phyloP scores from a whole-genome alignment of 805 yeast species.

The Candida broadrunensis region DNA sequence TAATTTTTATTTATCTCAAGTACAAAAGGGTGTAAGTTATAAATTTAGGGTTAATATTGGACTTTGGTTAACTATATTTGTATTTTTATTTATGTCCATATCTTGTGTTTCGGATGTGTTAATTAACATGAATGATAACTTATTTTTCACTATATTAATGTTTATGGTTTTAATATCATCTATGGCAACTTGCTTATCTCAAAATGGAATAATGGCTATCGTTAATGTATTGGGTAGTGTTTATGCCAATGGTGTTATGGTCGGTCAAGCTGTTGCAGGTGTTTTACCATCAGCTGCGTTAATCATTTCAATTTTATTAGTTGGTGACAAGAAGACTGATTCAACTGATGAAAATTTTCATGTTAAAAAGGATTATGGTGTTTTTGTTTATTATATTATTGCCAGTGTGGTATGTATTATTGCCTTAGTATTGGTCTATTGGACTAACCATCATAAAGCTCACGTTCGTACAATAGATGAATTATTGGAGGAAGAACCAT shows the following conservation, averaged over 20 bases:
- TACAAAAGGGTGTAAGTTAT: conserved; percentile 61
- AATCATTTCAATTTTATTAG: conserved; percentile 49
- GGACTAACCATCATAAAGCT: conserved; percentile 26
- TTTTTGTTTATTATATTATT: conserved; percentile 46
- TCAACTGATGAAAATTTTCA: conserved; percentile 15
- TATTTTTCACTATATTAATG: conserved; percentile 57
- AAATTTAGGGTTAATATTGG: conserved; percentile 59
- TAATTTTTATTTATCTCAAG: conserved; percentile 61
- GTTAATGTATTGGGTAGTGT: conserved; percentile 73
- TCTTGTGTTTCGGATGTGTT: conserved; percentile 41
- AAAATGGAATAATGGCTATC: conserved; percentile 87
- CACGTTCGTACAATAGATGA: conserved; percentile 18
- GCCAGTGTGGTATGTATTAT: conserved; percentile 47
- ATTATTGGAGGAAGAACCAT: conserved; percentile 9
- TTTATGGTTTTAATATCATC: conserved; percentile 61
- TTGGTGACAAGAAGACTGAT: conserved; percentile 25
- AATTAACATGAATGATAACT: conserved; percentile 30
- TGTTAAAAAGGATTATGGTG: conserved; percentile 37
- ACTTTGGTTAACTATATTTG: conserved; percentile 49
- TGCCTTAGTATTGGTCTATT: conserved; percentile 38
- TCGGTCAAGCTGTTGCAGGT: conserved; percentile 94
- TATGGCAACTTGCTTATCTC: conserved; percentile 77
- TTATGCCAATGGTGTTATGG: conserved; percentile 87
- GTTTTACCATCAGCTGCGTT: conserved; percentile 80
- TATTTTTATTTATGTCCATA: conserved; percentile 57